phyloP scores from a whole-genome alignment of 768 basidiomycete genomes.

The Leccinum ochraceum region DNA sequence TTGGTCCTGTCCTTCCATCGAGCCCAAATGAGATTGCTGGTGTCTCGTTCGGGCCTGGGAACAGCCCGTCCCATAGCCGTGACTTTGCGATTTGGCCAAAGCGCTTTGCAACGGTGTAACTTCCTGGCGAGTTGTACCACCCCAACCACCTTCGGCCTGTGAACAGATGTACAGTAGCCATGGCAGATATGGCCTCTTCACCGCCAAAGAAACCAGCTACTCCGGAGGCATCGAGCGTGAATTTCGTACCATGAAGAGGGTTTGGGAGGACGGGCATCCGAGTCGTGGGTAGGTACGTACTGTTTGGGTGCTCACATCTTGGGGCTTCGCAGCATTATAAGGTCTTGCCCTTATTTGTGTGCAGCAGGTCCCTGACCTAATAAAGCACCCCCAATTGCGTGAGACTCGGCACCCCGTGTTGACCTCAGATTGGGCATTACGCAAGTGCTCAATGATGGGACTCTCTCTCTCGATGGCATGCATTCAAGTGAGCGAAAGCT shows the following conservation, averaged over 20 bases:
- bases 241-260: conserved; percentile 11
- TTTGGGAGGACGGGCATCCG: conserved; percentile 16
- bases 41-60: conserved; percentile 30
- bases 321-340: background rate
- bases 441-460: background rate
- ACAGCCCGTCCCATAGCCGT: conserved; percentile 34
- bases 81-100: conserved; percentile 33
- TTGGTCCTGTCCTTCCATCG: conserved; percentile 31
- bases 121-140: conserved; percentile 40
- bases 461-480: background rate
- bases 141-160: conserved; percentile 35
- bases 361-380: background rate
- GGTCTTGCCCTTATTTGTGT: background rate
- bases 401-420: background rate
- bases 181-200: conserved; percentile 39
- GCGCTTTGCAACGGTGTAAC: conserved; percentile 34
- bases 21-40: conserved; percentile 33
- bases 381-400: background rate
- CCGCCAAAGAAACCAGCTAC: conserved; percentile 40
- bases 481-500: background rate
- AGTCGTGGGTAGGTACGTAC: background rate
- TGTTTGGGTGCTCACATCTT: background rate
- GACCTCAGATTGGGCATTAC: background rate
- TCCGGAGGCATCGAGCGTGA: conserved; percentile 32
- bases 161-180: conserved; percentile 37